Evolutionary conservation across 2,329 filamentous ascomycete genomes (phyloP).

Genomic region (Colletotrichum sp.): DNA sequence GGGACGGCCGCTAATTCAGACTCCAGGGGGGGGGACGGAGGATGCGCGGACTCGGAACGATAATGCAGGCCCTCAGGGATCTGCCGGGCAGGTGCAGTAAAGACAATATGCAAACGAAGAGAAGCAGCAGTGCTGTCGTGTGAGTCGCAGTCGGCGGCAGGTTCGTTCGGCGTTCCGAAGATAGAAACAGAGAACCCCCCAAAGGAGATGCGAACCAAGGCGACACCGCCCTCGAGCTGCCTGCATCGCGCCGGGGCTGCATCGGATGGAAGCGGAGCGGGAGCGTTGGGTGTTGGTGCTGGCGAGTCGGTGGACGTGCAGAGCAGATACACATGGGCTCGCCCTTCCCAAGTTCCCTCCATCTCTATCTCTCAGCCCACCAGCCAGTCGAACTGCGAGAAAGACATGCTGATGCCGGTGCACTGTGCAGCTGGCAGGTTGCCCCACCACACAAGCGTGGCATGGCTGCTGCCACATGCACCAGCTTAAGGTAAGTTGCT

Average conservation of each 20-base stretch:
- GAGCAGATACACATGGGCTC: background rate
- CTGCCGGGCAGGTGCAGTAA: background rate
- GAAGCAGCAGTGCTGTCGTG: background rate
- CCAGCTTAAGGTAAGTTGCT: background rate
- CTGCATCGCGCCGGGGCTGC: background rate
- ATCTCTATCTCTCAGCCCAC: background rate
- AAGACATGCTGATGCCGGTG: background rate
- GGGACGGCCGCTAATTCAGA: background rate
- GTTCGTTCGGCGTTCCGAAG: background rate
- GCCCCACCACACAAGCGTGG: slow-evolving; percentile 1
- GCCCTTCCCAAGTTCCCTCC: background rate
- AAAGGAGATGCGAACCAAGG: background rate
- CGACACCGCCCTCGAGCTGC: background rate
- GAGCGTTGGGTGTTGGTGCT: background rate
- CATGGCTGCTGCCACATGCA: slow-evolving; percentile 14
- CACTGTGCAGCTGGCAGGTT: slow-evolving; percentile 4
- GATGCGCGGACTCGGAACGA: background rate
- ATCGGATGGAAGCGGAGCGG: background rate
- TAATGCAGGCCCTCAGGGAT: background rate
- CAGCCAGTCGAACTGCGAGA: background rate
- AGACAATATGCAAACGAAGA: background rate
- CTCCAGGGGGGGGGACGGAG: background rate
- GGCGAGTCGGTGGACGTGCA: background rate
- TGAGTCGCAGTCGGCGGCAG: background rate
- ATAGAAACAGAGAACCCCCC: background rate